Evolutionary conservation across 2,329 filamentous ascomycete species (phyloP).

Genomic region (Pseudofabraea citricarpa): DNA sequence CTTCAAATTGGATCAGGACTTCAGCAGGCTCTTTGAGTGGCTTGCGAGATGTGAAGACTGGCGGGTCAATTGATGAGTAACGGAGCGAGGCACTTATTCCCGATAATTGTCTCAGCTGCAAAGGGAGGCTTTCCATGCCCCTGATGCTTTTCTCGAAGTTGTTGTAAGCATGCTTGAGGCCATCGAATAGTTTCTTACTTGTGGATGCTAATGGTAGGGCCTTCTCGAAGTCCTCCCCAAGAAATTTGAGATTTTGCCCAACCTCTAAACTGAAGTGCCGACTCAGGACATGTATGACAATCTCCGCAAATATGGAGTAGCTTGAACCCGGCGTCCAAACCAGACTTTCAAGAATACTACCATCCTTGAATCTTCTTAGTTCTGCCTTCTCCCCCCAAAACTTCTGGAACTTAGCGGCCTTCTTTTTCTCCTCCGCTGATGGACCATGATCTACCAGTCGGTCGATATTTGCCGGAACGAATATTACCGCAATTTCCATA

Average conservation of each 20-base stretch:
- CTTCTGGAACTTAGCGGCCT: constrained; percentile 73
- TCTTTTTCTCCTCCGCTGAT: constrained; percentile 76
- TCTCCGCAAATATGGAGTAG: constrained; percentile 70
- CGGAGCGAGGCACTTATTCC: constrained; percentile 69
- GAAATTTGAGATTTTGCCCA: constrained; percentile 31
- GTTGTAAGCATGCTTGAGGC: constrained; percentile 64
- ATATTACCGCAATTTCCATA: constrained; percentile 62
- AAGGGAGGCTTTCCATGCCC: constrained; percentile 73
- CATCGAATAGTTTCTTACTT: constrained; percentile 55
- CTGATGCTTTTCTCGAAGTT: constrained; percentile 73
- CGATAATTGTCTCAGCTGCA: constrained; percentile 79
- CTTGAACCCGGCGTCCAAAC: constrained; percentile 69
- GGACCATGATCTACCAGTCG: constrained; percentile 86
- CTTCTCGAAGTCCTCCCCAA: constrained; percentile 39
- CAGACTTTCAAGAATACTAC: constrained; percentile 86
- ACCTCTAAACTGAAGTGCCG: constrained; percentile 61
- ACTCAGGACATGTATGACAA: constrained; percentile 65
- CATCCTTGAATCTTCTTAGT: constrained; percentile 89
- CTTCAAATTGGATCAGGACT: constrained; percentile 85
- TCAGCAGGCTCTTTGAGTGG: constrained; percentile 57
- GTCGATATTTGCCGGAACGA: constrained; percentile 66
- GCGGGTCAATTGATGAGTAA: constrained; percentile 60
- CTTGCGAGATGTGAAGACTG: constrained; percentile 36
- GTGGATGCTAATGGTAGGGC: constrained; percentile 32
- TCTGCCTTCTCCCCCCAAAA: constrained; percentile 97